phyloP scores from a whole-genome alignment of 768 basidiomycete species.

The Lactarius hengduanensis region DNA sequence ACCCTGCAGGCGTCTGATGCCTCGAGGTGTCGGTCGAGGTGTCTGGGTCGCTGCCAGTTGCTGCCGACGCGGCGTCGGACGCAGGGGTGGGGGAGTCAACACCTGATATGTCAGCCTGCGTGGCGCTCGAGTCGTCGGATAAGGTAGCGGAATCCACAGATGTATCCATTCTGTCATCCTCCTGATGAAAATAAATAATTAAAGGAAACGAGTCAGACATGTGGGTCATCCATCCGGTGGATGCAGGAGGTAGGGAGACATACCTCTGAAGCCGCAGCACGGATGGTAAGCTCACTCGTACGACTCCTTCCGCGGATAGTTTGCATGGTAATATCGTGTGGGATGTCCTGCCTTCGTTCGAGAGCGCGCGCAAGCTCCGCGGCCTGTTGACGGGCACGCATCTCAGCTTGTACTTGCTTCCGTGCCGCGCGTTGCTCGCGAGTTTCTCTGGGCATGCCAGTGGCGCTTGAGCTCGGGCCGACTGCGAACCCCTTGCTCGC shows the following conservation, averaged over 20 bases:
- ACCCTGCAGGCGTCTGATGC: constrained; percentile 56
- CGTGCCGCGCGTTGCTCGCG: constrained; percentile 69
- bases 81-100: constrained; percentile 24
- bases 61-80: constrained; percentile 28
- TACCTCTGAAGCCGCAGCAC: constrained; percentile 12
- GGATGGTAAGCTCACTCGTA: constrained; percentile 10
- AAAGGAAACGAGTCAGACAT: constrained; percentile 11
- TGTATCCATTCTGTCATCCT: constrained; percentile 31
- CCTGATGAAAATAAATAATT: constrained; percentile 20
- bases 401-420: constrained; percentile 53
- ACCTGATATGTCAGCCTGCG: constrained; percentile 24
- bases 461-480: constrained; percentile 74
- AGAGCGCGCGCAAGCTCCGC: constrained; percentile 56
- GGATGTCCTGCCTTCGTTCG: constrained; percentile 43
- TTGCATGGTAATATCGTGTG: constrained; percentile 20
- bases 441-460: constrained; percentile 70
- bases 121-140: constrained; percentile 24
- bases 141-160: constrained; percentile 25
- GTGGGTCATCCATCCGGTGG: not conserved
- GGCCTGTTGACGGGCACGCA: constrained; percentile 60
- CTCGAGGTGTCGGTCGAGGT: constrained; percentile 62
- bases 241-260: not conserved
- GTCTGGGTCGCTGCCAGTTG: constrained; percentile 54
- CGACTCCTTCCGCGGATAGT: constrained; percentile 25
- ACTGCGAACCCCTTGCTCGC: constrained; percentile 85